These are phyloP conservation scores for Alternaria incomplexa DNA, from an alignment of 2,329 filamentous ascomycete genomes.

Conservation along the genomic window DNA sequence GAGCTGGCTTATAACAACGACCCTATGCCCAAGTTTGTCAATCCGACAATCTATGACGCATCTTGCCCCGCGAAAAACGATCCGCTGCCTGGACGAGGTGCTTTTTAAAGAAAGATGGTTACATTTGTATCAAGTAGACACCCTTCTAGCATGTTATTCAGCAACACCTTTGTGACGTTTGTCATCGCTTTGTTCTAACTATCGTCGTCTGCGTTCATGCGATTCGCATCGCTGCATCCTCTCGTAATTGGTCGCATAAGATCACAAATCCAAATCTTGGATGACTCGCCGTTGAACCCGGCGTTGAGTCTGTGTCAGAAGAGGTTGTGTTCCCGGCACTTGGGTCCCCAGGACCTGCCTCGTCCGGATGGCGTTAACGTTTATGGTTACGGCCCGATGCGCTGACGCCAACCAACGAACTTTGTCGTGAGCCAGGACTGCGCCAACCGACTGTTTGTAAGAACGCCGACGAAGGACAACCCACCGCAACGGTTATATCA, in stretches of 20 bases:
- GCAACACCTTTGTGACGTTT: not conserved
- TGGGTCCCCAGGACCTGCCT: not conserved
- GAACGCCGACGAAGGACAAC: not conserved
- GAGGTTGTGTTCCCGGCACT: not conserved
- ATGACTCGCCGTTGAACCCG: not conserved
- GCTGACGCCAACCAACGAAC: slow-evolving; percentile 2
- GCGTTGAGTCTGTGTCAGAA: not conserved
- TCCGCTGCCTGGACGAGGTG: slow-evolving; percentile 30
- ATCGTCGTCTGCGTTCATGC: not conserved
- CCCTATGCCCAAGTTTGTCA: slow-evolving; percentile 22
- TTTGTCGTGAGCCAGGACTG: not conserved
- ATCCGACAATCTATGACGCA: slow-evolving; percentile 25
- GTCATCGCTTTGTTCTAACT: not conserved
- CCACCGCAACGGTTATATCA: not conserved
- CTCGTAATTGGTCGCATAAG: not conserved
- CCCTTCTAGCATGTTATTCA: not conserved
- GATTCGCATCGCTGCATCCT: not conserved
- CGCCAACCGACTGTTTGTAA: not conserved
- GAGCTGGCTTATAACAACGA: slow-evolving; percentile 29
- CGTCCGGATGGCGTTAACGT: slow-evolving; percentile 2
- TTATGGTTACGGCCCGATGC: slow-evolving; percentile 12
- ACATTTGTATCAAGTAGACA: not conserved
- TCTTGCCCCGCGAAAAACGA: slow-evolving; percentile 31
- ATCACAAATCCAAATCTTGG: not conserved
- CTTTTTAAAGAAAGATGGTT: slow-evolving; percentile 18